Conservation (phyloP, 2,329 filamentous ascomycete genomes). For the Aureobasidium namibiae region DNA sequence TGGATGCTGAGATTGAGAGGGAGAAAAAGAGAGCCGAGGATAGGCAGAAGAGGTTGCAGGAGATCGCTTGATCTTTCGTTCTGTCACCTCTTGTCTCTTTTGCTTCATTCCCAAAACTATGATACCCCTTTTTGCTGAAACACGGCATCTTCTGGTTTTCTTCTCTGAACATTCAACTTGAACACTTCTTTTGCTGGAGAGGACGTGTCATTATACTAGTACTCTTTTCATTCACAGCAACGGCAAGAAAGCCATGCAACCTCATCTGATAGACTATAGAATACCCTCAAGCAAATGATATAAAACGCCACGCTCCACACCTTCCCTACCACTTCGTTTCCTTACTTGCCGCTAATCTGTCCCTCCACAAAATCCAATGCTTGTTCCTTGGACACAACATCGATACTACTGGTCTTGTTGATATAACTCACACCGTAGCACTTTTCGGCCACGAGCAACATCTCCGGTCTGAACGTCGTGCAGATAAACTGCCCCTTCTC, state of each 20-base stretch:
- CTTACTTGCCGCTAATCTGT: slow-evolving; percentile 40
- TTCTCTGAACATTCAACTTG: background rate
- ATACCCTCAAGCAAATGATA: background rate
- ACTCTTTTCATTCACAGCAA: background rate
- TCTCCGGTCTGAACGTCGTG: slow-evolving; percentile 96
- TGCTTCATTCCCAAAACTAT: background rate
- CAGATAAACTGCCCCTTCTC: slow-evolving; percentile 79
- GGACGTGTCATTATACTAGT: background rate
- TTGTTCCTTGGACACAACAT: slow-evolving; percentile 78
- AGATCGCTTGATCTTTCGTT: background rate
- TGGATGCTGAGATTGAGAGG: slow-evolving; percentile 15
- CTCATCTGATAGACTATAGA: background rate
- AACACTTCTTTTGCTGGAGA: background rate
- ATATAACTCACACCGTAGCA: slow-evolving; percentile 91
- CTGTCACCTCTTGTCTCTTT: background rate
- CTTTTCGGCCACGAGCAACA: slow-evolving; percentile 90
- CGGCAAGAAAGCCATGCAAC: background rate
- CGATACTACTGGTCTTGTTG: slow-evolving; percentile 90
- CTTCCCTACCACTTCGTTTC: background rate
- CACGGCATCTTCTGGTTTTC: background rate
- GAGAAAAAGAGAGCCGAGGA: slow-evolving; percentile 15
- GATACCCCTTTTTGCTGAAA: background rate
- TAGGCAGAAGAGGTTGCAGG: slow-evolving; percentile 14
- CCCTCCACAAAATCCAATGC: slow-evolving; percentile 92
- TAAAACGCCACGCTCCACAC: background rate